Evolutionary conservation across 1,139 yeast genomes (phyloP).

Genomic region (Candida gigantensis): DNA sequence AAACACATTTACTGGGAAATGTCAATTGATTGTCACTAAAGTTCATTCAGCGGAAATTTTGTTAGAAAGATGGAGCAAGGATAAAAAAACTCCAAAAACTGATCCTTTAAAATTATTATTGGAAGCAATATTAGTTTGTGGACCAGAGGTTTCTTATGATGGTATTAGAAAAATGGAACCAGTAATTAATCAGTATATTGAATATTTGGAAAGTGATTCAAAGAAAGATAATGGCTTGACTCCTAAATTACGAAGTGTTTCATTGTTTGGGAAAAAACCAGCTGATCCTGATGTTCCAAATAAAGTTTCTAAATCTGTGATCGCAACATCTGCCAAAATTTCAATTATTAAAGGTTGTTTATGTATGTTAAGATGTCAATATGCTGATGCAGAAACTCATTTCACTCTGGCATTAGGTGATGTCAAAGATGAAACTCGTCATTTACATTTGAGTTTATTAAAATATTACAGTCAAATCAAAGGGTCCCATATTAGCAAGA

Average conservation of each 20-base stretch:
- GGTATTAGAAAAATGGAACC: constrained; percentile 13
- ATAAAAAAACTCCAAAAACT: constrained; percentile 7
- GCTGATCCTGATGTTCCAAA: not conserved
- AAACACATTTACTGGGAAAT: constrained; percentile 14
- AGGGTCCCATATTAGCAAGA: constrained; percentile 4
- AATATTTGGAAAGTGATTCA: constrained; percentile 1
- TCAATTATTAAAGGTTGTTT: constrained; percentile 13
- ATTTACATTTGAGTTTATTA: constrained; percentile 4
- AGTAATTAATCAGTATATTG: constrained; percentile 11
- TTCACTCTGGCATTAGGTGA: constrained; percentile 7
- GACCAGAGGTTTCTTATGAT: constrained; percentile 13
- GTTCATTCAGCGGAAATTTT: constrained; percentile 8
- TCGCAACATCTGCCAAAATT: constrained; percentile 2
- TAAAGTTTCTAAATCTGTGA: not conserved
- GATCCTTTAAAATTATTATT: constrained; percentile 11
- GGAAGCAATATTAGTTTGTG: constrained; percentile 13
- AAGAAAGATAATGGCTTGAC: not conserved
- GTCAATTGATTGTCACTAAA: constrained; percentile 12
- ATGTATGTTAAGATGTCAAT: constrained; percentile 15
- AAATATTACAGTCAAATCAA: constrained; percentile 10
- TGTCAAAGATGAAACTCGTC: constrained; percentile 1
- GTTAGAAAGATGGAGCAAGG: constrained; percentile 13
- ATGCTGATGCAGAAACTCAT: constrained; percentile 9
- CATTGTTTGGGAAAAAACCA: constrained; percentile 6
- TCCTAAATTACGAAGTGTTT: constrained; percentile 9